Evolutionary conservation across 768 basidiomycete genomes (phyloP).

Genomic region (Tulasnella sp.): DNA sequence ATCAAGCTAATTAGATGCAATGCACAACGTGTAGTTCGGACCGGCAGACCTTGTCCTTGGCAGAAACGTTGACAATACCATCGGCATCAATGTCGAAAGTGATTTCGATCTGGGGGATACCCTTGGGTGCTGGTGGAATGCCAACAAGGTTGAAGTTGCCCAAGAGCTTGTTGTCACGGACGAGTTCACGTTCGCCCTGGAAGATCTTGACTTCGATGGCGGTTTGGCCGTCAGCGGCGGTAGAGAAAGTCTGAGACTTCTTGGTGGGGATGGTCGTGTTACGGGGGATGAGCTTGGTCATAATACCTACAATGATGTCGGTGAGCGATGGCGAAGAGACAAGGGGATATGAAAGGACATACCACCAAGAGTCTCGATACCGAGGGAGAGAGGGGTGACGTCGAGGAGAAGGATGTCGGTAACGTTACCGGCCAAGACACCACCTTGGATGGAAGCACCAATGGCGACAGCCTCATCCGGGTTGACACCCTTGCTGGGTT

Average conservation of each 20-base stretch:
- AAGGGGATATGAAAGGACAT: background rate
- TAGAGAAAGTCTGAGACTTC: conserved; percentile 98
- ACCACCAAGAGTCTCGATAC: conserved; percentile 29
- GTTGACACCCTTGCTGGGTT: conserved; percentile 98
- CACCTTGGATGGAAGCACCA: conserved; percentile 95
- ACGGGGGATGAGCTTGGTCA: conserved; percentile 96
- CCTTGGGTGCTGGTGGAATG: conserved; percentile 78
- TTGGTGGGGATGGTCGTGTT: conserved; percentile 99
- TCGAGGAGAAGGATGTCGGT: conserved; percentile 91
- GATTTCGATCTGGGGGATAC: conserved; percentile 76
- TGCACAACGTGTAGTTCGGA: background rate
- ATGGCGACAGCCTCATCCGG: conserved; percentile 99
- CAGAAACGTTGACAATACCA: conserved; percentile 94
- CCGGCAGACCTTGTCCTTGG: conserved; percentile 44
- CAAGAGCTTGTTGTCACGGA: conserved; percentile 94
- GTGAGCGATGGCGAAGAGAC: conserved; percentile 51
- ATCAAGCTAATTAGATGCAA: background rate
- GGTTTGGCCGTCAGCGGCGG: conserved; percentile 97
- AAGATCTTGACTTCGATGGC: conserved; percentile 99
- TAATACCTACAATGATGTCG: conserved; percentile 69
- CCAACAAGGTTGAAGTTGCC: conserved; percentile 99
- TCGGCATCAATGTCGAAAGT: conserved; percentile 97
- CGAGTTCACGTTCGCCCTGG: conserved; percentile 98
- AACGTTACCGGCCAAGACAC: conserved; percentile 92
- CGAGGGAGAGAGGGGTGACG: conserved; percentile 92